These are phyloP conservation scores for Pythium rhizo-oryzae DNA, from an alignment of 352 stramenopile genomes.

Conservation along the genomic window DNA sequence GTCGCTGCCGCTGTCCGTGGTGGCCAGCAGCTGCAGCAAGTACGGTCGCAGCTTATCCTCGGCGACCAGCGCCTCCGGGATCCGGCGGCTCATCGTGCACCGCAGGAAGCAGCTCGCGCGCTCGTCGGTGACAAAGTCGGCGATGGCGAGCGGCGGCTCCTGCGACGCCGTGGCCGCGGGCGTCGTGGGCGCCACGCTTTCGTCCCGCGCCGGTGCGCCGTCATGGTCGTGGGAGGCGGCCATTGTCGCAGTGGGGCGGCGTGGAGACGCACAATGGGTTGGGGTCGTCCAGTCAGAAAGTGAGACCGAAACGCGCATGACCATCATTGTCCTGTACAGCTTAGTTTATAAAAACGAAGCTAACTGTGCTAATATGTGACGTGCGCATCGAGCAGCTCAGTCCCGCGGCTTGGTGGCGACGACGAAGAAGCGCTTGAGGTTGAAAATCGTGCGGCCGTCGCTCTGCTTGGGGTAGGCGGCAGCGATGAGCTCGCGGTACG, in stretches of 20 bases:
- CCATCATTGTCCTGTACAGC: no score
- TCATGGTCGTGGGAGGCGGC: no score
- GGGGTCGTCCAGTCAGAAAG: no score
- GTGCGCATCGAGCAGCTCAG: no score
- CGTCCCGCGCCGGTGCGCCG: no score
- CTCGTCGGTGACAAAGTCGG: constrained; percentile 56
- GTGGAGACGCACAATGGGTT: no score
- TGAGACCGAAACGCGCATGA: no score
- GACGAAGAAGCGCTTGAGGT: constrained; percentile 72
- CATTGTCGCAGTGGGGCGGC: no score
- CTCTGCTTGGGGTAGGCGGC: constrained; percentile 63
- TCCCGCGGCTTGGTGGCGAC: constrained; percentile 50
- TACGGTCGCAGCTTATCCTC: constrained; percentile 56
- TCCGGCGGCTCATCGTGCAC: constrained; percentile 73
- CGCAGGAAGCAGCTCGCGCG: constrained; percentile 61
- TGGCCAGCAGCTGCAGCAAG: constrained; percentile 37
- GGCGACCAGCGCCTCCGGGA: constrained; percentile 52
- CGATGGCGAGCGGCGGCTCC: constrained; percentile 18
- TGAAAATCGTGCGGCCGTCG: constrained; percentile 64
- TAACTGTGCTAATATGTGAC: no score
- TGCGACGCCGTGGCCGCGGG: constrained; percentile 25
- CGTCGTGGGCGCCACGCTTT: no score
- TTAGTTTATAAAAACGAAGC: no score
- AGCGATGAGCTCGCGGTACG: constrained; percentile 58
- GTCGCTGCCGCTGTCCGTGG: background rate